Evolutionary conservation across 257 asterid species (phyloP).

Genomic region (Solanum dulcamara): DNA sequence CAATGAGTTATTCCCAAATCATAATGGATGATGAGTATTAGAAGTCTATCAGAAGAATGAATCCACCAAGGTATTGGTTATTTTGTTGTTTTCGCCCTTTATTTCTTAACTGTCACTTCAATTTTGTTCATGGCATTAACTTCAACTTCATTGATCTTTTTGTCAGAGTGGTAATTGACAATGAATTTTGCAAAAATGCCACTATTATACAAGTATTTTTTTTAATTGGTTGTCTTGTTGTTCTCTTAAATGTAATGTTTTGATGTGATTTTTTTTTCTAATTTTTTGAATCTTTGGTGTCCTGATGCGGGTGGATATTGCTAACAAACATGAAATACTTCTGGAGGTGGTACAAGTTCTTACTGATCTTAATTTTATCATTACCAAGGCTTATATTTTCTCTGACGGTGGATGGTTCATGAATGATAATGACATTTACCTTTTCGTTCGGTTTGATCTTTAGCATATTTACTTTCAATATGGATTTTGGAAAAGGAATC

Average conservation of each 20-base stretch:
- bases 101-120: not conserved
- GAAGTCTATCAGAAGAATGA: conserved; percentile 83
- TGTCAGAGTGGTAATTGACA: conserved; percentile 85
- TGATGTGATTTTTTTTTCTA: not conserved
- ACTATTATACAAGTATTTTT: conserved; percentile 68
- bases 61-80: conserved; percentile 66
- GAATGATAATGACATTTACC: conserved; percentile 55
- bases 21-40: conserved; percentile 85
- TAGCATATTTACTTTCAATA: not conserved
- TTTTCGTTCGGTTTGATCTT: not conserved
- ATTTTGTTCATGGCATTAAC: not conserved
- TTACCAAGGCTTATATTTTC: conserved; percentile 78
- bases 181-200: conserved; percentile 75
- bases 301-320: conserved; percentile 76
- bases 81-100: not conserved
- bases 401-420: conserved; percentile 99
- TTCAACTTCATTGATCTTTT: not conserved
- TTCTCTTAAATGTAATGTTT: not conserved
- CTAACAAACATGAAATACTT: conserved; percentile 85
- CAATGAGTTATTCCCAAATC: conserved; percentile 43
- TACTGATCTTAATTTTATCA: conserved; percentile 83
- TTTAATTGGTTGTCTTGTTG: not conserved
- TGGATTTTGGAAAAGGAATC: not conserved
- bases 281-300: not conserved
- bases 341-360: conserved; percentile 89